Percentiles rank a stretch among this genome's conserved stretches.
These are phyloP conservation scores for Malassezia dermatis DNA, from an alignment of 1,284 basidiomycete genomes.

Conservation along the genomic window DNA sequence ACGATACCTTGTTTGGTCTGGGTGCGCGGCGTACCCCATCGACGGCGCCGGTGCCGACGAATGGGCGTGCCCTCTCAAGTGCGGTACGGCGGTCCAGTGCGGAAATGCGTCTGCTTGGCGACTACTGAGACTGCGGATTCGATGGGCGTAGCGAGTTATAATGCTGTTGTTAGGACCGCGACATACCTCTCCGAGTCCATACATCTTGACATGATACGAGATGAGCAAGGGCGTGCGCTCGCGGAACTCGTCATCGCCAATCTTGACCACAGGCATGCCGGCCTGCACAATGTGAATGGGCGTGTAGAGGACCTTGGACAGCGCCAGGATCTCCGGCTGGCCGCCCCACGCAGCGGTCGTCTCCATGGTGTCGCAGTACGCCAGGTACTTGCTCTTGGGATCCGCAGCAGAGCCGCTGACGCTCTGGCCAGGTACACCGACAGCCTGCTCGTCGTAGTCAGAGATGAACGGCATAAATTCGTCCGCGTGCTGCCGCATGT, in stretches of 20 bases:
- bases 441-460: slow-evolving; percentile 41
- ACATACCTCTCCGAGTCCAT: slow-evolving; percentile 39
- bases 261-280: slow-evolving; percentile 61
- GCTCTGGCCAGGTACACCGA: slow-evolving; percentile 54
- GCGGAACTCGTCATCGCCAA: slow-evolving; percentile 58
- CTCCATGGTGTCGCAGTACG: slow-evolving; percentile 70
- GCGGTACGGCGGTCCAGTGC: slow-evolving; percentile 14
- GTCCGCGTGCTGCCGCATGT: slow-evolving; percentile 71
- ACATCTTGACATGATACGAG: slow-evolving; percentile 43
- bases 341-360: slow-evolving; percentile 89
- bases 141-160: slow-evolving; percentile 39
- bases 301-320: slow-evolving; percentile 69
- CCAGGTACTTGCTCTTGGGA: slow-evolving; percentile 58
- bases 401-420: slow-evolving; percentile 55
- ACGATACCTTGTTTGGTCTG: slow-evolving; percentile 44
- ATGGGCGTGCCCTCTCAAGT: slow-evolving; percentile 1
- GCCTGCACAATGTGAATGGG: slow-evolving; percentile 87
- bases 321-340: slow-evolving; percentile 86
- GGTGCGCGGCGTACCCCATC: not conserved
- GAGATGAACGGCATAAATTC: slow-evolving; percentile 92
- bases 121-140: not conserved
- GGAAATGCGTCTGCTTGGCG: slow-evolving; percentile 6
- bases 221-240: slow-evolving; percentile 25
- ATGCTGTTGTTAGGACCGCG: slow-evolving; percentile 20
- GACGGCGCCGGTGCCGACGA: not conserved